Evolutionary conservation across 1,139 yeast genomes (phyloP).

Genomic region (Suhomyces bolitotheri): DNA sequence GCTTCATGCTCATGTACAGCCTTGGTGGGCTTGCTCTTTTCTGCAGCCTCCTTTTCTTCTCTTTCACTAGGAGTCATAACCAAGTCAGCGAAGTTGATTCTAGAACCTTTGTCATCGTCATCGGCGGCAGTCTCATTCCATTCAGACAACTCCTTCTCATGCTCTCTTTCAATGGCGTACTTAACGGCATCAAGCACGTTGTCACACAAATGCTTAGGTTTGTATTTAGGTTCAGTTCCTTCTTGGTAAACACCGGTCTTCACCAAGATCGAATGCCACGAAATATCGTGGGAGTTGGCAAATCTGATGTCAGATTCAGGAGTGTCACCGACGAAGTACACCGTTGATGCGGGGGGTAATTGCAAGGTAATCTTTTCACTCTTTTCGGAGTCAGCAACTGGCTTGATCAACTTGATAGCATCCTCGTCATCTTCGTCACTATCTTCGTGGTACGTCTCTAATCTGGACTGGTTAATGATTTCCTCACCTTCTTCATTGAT

Average conservation of each 20-base stretch:
- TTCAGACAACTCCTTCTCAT: slow-evolving; percentile 64
- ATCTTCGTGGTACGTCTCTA: slow-evolving; percentile 36
- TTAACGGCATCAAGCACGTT: slow-evolving; percentile 80
- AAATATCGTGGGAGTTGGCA: slow-evolving; percentile 80
- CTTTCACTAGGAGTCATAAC: slow-evolving; percentile 50
- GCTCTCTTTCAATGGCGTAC: slow-evolving; percentile 81
- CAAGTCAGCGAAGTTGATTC: slow-evolving; percentile 48
- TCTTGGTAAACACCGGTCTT: slow-evolving; percentile 86
- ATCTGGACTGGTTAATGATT: slow-evolving; percentile 45
- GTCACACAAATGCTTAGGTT: slow-evolving; percentile 71
- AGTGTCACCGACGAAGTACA: slow-evolving; percentile 89
- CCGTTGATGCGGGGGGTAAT: slow-evolving; percentile 81
- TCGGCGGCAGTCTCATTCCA: slow-evolving; percentile 60
- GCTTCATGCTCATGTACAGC: slow-evolving; percentile 36
- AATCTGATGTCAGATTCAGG: slow-evolving; percentile 87
- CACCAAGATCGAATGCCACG: slow-evolving; percentile 83
- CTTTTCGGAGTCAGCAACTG: slow-evolving; percentile 31
- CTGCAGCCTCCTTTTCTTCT: slow-evolving; percentile 15
- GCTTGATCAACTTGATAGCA: slow-evolving; percentile 30
- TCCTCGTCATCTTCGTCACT: slow-evolving; percentile 29
- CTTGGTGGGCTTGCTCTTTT: slow-evolving; percentile 7
- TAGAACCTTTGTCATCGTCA: slow-evolving; percentile 32
- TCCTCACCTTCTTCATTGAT: slow-evolving; percentile 52
- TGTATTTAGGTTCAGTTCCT: slow-evolving; percentile 74
- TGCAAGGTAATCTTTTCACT: slow-evolving; percentile 50